These are phyloP conservation scores for Globisporangium spiculum DNA, from an alignment of 352 stramenopile genomes.

Conservation along the genomic window DNA sequence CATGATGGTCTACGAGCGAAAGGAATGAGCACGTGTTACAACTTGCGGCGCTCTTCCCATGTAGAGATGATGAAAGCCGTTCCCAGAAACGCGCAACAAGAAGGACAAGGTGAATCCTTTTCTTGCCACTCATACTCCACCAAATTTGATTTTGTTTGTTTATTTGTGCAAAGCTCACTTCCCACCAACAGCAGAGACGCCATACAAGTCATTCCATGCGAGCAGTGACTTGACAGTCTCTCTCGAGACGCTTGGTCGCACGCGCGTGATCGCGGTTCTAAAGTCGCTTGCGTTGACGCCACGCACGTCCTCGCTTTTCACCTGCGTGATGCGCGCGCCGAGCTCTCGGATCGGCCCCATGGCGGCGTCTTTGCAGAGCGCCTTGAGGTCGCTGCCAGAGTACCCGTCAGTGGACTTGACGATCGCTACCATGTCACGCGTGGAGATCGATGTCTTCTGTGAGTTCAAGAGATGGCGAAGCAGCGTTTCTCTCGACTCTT, in stretches of 20 bases:
- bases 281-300: slow-evolving; percentile 63
- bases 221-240: slow-evolving; percentile 52
- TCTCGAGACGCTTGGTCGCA: slow-evolving; percentile 69
- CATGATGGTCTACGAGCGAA: slow-evolving; percentile 89
- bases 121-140: background rate
- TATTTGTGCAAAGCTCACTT: background rate
- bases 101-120: background rate
- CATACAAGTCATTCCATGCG: slow-evolving; percentile 68
- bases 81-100: background rate
- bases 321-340: slow-evolving; percentile 50
- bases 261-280: slow-evolving; percentile 42
- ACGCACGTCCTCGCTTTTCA: slow-evolving; percentile 60
- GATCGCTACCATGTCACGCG: slow-evolving; percentile 63
- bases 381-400: slow-evolving; percentile 88
- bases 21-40: slow-evolving; percentile 35
- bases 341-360: slow-evolving; percentile 89
- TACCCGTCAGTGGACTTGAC: slow-evolving; percentile 80
- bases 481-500: slow-evolving; percentile 44
- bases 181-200: slow-evolving; percentile 40
- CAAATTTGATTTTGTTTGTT: background rate
- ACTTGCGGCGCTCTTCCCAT: too few species aligned
- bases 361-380: slow-evolving; percentile 93
- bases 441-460: slow-evolving; percentile 52
- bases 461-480: slow-evolving; percentile 53
- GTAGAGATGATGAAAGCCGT: background rate